Conservation (phyloP, 176 grass and related monocot species). For the Cenchrus purpureus region DNA sequence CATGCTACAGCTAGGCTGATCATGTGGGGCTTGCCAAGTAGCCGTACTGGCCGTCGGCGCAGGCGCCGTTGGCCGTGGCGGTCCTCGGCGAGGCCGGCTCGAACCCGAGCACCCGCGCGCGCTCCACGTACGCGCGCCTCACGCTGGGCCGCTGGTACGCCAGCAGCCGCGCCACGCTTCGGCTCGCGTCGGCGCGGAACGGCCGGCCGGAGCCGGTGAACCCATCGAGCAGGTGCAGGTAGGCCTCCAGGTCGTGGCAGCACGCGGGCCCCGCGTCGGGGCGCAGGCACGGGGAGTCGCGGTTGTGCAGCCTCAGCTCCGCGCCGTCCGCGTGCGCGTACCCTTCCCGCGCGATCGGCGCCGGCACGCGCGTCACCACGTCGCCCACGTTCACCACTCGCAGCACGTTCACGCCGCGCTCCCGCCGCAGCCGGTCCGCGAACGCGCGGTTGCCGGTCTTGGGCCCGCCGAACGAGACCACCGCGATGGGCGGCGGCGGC, state of each 20-base stretch:
- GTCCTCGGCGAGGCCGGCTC: conserved; percentile 40
- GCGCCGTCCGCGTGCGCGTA: conserved; percentile 58
- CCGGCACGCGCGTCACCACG: conserved; percentile 67
- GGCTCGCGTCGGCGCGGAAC: conserved; percentile 59
- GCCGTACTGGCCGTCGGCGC: conserved; percentile 43
- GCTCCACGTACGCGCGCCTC: conserved; percentile 56
- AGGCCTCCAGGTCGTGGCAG: conserved; percentile 79
- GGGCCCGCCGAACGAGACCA: conserved; percentile 75
- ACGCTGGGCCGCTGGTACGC: conserved; percentile 57
- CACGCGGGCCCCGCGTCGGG: conserved; percentile 64
- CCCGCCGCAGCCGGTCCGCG: conserved; percentile 43
- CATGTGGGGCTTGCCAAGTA: conserved; percentile 55
- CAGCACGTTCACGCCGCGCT: conserved; percentile 54
- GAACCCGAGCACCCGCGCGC: conserved; percentile 52
- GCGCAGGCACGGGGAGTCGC: conserved; percentile 59
- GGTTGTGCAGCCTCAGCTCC: conserved; percentile 63
- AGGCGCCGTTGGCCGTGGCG: conserved; percentile 12
- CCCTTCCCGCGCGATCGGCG: conserved; percentile 33
- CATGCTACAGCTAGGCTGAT: neutral
- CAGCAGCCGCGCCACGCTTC: conserved; percentile 60
- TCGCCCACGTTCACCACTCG: conserved; percentile 78
- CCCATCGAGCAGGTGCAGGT: conserved; percentile 72
- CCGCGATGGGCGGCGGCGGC: conserved; percentile 50
- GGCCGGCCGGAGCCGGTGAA: conserved; percentile 54
- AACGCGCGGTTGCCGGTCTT: conserved; percentile 61